Conservation (phyloP, 148 eudicot species). For the Nepenthes mirabilis region DNA sequence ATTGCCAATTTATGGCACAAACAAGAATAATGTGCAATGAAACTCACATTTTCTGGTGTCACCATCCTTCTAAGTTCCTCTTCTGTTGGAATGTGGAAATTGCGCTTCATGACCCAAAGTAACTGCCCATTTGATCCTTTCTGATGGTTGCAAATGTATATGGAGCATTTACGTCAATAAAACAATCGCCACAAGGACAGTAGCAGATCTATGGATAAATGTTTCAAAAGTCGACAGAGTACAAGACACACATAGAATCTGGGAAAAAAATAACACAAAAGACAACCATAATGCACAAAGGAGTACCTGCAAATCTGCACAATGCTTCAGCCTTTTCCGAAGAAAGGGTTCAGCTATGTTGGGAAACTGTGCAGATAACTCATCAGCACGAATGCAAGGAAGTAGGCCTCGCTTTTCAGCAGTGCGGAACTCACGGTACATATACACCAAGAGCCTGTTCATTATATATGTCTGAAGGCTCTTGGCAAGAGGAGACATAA, state of each 20-base stretch:
- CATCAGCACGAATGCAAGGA: slow-evolving; percentile 77
- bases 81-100: slow-evolving; percentile 83
- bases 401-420: slow-evolving; percentile 61
- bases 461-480: slow-evolving; percentile 49
- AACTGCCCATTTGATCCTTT: slow-evolving; percentile 62
- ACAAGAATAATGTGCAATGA: not conserved
- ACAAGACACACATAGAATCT: not conserved
- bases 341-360: slow-evolving; percentile 54
- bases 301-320: slow-evolving; percentile 82
- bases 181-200: not conserved
- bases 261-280: not conserved
- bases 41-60: slow-evolving; percentile 88
- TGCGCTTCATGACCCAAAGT: slow-evolving; percentile 75
- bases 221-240: not conserved
- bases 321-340: slow-evolving; percentile 78
- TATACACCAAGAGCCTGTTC: slow-evolving; percentile 76
- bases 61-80: slow-evolving; percentile 93
- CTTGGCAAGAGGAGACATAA: slow-evolving; percentile 84
- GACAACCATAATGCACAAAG: not conserved
- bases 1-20: too few species aligned
- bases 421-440: slow-evolving; percentile 84
- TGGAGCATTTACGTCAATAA: slow-evolving; percentile 2
- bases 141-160: slow-evolving; percentile 20
- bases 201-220: not conserved
- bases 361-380: slow-evolving; percentile 69